These are phyloP conservation scores for Apiospora sp. DNA, from an alignment of 2,329 filamentous ascomycete genomes.

Conservation along the genomic window DNA sequence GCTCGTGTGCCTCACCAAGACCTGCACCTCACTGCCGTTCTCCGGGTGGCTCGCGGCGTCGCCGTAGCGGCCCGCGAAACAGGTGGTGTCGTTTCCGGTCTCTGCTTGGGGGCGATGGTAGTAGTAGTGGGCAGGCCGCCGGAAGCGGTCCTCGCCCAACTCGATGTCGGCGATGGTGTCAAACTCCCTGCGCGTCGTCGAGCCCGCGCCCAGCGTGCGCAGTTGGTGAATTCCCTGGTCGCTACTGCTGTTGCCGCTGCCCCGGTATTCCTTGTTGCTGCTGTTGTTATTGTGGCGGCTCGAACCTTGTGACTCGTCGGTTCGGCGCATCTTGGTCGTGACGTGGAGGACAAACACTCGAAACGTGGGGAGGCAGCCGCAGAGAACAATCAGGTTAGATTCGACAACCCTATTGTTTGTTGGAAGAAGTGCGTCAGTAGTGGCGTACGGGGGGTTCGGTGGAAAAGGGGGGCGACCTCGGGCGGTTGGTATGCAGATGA, in stretches of 20 bases:
- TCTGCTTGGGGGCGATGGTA: not conserved
- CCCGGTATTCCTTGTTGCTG: not conserved
- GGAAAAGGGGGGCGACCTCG: not conserved
- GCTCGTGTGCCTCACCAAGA: not conserved
- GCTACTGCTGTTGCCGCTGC: not conserved
- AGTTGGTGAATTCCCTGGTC: constrained; percentile 18
- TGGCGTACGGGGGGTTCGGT: too few relatives aligned
- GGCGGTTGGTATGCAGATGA: too few relatives aligned
- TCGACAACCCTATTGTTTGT: constrained; percentile 28
- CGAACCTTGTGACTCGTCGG: not conserved
- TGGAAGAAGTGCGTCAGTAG: not conserved
- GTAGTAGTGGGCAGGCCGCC: not conserved
- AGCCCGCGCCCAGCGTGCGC: constrained; percentile 26
- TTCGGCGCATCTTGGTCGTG: not conserved
- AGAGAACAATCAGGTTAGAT: constrained; percentile 29
- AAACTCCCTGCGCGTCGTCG: constrained; percentile 24
- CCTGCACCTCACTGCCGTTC: not conserved
- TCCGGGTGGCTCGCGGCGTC: not conserved
- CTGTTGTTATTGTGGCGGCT: not conserved
- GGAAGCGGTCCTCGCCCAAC: constrained; percentile 17
- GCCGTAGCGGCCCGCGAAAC: not conserved
- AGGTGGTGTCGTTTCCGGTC: not conserved
- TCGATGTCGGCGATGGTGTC: constrained; percentile 25
- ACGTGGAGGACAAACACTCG: constrained; percentile 25
- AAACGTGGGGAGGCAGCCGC: constrained; percentile 28